These are phyloP conservation scores for Diospyros kaki DNA, from an alignment of 148 eudicot species.

Conservation along the genomic window DNA sequence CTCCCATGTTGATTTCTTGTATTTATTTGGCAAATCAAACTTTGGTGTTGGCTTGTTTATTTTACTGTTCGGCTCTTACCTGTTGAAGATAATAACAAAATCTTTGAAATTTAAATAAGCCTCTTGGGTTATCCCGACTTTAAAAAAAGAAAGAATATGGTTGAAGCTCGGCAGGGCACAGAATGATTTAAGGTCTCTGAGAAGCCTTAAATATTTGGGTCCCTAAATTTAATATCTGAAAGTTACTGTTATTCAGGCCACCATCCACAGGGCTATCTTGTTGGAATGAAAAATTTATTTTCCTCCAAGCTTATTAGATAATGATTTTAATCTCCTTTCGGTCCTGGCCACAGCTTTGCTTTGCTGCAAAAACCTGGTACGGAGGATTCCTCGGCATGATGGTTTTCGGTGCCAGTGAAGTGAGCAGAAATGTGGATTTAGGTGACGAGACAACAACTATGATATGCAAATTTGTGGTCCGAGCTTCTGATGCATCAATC, in stretches of 20 bases:
- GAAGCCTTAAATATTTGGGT: no score
- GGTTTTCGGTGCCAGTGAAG: constrained; percentile 98
- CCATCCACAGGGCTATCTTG: neutral
- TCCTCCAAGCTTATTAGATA: neutral
- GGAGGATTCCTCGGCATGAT: constrained; percentile 97
- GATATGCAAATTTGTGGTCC: constrained; percentile 90
- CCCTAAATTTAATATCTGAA: no score
- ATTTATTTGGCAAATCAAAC: neutral
- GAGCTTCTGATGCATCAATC: constrained; percentile 89
- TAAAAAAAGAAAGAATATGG: no score
- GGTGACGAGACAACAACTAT: constrained; percentile 95
- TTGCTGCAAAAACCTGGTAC: constrained; percentile 94
- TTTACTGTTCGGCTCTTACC: no score
- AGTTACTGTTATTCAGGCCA: no score
- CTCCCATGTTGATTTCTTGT: no score
- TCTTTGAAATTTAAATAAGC: neutral
- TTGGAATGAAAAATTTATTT: neutral
- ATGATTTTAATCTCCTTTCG: neutral
- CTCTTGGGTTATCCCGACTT: neutral
- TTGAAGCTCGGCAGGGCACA: no score
- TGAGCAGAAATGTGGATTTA: constrained; percentile 89
- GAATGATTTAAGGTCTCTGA: no score
- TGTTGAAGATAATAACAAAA: no score
- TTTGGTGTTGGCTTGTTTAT: neutral
- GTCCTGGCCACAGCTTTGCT: constrained; percentile 60